Evolutionary conservation across 2,329 filamentous ascomycete genomes (phyloP).

Genomic region (Talaromyces amestolkiae): DNA sequence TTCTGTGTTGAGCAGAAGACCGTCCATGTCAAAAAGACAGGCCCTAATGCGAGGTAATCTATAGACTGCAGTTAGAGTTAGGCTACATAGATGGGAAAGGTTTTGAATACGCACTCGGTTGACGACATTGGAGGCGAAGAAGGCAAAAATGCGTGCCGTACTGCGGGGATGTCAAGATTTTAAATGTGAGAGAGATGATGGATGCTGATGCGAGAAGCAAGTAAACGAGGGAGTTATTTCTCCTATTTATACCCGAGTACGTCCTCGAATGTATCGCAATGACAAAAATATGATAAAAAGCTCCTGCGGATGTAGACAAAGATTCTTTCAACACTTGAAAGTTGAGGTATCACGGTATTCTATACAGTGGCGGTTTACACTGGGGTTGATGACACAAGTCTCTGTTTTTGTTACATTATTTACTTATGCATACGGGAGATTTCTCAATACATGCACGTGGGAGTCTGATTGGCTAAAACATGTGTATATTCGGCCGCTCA

Average conservation of each 20-base stretch:
- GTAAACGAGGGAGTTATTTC: neutral
- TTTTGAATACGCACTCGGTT: slow-evolving; percentile 13
- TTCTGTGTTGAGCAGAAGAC: slow-evolving; percentile 89
- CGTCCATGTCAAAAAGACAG: slow-evolving; percentile 98
- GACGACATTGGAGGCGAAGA: slow-evolving; percentile 6
- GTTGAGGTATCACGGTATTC: neutral
- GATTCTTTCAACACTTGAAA: neutral
- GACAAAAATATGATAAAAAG: neutral
- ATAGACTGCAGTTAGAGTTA: neutral
- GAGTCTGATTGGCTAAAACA: neutral
- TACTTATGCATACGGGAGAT: neutral
- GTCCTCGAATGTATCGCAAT: neutral
- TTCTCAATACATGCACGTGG: neutral
- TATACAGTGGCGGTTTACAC: neutral
- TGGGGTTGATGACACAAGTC: neutral
- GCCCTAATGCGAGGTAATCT: slow-evolving; percentile 76
- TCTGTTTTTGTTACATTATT: neutral
- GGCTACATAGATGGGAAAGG: neutral
- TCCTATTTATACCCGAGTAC: neutral
- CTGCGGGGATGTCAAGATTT: neutral
- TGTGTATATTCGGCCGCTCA: neutral
- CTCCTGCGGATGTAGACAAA: neutral
- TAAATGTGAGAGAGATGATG: neutral
- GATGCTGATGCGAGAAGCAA: neutral
- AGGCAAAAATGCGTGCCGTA: neutral